Evolutionary conservation across 2,329 filamentous ascomycete species (phyloP), one percentile per base, ranked within the genome.

Genomic region (Cadophora malorum): DNA sequence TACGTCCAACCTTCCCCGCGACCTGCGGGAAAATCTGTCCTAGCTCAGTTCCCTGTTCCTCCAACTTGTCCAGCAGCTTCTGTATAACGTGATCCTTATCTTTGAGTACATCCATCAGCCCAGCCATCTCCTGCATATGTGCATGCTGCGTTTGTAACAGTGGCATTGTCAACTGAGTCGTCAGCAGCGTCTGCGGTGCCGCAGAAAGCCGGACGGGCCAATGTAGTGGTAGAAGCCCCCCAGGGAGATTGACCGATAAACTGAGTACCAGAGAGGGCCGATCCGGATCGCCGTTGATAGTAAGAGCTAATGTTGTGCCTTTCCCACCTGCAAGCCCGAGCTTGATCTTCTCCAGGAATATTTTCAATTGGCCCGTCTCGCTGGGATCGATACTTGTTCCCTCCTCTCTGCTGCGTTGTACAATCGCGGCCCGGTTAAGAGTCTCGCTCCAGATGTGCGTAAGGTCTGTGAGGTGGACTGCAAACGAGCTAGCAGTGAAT

Each of bases 381-480:
- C 75, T 78, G 71, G 92, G 89, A 76, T 95, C 91, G 69, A 95
- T 93, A 69, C 86, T 89, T 19, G 90, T 91, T 73, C 88, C 84
- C 72, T 90, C 84, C 28, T 85, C 80, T 66, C 86, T 82, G 35
- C 88, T 90, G 68, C 90, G 86, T 68, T 83, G 80, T 65, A 89
- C 84, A 66, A 95, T 90, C 12, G 81, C 83, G n/a, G 81, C 82
- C 25, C 87, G 82, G 66, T 88, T 84, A 25, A 94, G 79, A 9
- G 78, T 82, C 79, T 94, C 91, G 31, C 81, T 80, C 92, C 92
- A 96, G n/a, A 94, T 81, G 71, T 89, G 86, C 75, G 86, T 88
- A 68, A 94, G 83, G 76, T 95, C 92, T 2, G 91, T 93, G 49
- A 95, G 76, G 67, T 87, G 83, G 33, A 94, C 77, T 1, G 81